Conservation (phyloP, 306 rosid genomes). For the Cercis canadensis region DNA sequence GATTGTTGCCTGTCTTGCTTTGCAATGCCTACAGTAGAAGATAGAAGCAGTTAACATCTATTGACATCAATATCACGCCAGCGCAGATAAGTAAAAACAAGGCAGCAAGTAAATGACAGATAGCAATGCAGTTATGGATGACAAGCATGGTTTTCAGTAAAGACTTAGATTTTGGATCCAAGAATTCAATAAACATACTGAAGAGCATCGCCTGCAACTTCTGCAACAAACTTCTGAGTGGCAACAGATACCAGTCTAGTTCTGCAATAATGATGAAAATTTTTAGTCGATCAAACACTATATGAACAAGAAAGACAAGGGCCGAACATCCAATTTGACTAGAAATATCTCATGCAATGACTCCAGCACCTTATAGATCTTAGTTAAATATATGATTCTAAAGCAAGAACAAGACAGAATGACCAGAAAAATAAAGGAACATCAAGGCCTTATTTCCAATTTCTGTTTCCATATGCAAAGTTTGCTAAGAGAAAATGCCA, state of each 20-base stretch:
- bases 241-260: constrained; percentile 85
- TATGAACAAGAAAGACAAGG: constrained; percentile 8
- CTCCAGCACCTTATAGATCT: background rate
- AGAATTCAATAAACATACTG: constrained; percentile 52
- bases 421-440: background rate
- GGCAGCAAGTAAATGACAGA: constrained; percentile 8
- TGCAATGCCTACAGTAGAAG: constrained; percentile 74
- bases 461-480: background rate
- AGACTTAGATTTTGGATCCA: background rate
- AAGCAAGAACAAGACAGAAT: background rate
- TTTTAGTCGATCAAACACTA: constrained; percentile 3
- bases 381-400: background rate
- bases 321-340: constrained; percentile 1
- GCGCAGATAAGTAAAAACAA: constrained; percentile 13
- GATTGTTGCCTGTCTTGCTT: constrained; percentile 83
- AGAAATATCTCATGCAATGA: constrained; percentile 7
- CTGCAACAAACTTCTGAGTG: constrained; percentile 86
- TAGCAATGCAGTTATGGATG: constrained; percentile 3
- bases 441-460: background rate
- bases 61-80: constrained; percentile 27
- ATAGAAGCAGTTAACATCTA: constrained; percentile 30
- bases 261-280: constrained; percentile 45
- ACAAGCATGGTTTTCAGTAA: no score
- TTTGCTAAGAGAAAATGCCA: background rate
- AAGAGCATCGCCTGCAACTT: constrained; percentile 79